A percentile compares a stretch with the other conserved stretches of the same genome.
Evolutionary conservation across 2,329 filamentous ascomycete species (phyloP).

Genomic region (Sarocladiaceae sp.): DNA sequence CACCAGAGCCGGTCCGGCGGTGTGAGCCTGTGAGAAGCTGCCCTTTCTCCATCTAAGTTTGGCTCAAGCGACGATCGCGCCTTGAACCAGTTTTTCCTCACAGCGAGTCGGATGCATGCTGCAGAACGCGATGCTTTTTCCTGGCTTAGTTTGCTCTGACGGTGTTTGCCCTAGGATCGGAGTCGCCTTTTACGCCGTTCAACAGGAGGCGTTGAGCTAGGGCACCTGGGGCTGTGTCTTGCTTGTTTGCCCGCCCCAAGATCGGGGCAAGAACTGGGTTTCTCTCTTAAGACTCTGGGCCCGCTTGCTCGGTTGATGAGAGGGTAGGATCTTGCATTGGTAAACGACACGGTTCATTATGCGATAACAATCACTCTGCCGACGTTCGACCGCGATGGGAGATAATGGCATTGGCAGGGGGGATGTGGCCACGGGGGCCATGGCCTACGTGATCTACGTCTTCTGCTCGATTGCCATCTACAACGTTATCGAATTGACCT

Average conservation of each 20-base stretch:
- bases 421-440: constrained; percentile 2
- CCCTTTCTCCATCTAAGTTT: not conserved
- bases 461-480: constrained; percentile 28
- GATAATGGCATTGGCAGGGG: constrained; percentile 8
- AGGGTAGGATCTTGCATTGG: not conserved
- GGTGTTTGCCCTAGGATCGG: too few species aligned
- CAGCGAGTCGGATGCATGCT: not conserved
- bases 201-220: too few species aligned
- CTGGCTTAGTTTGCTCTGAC: too few species aligned
- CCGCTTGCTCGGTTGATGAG: not conserved
- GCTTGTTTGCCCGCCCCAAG: not conserved
- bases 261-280: too few species aligned
- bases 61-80: not conserved
- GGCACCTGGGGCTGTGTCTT: not conserved
- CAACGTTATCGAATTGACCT: constrained; percentile 30
- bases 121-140: too few species aligned
- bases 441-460: constrained; percentile 20
- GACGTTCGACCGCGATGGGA: not conserved
- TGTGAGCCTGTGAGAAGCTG: not conserved
- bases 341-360: not conserved
- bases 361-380: not conserved
- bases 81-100: too few species aligned
- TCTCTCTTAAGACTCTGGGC: not conserved
- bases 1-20: not conserved
- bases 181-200: too few species aligned